Evolutionary conservation across 2,329 filamentous ascomycete genomes (phyloP), one percentile per base, ranked within the genome.

Genomic region (Incumbomyces delicatus): DNA sequence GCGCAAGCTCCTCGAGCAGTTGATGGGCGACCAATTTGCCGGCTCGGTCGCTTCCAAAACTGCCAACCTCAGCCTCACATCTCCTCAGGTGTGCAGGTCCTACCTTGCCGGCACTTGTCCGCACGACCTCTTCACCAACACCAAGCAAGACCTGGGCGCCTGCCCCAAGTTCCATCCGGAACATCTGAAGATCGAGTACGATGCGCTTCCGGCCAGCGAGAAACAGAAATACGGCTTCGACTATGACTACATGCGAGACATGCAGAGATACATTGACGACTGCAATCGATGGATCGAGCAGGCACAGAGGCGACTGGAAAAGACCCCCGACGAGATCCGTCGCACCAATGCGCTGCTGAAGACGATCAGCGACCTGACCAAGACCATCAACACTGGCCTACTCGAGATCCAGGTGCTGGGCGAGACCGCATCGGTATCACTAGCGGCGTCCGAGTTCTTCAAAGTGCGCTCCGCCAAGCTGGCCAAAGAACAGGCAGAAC

Each of bases 61-160:
- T 57, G 78, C 85, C 33, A 85, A 94, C 65, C 78, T 96, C 58
- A 83, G 84, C 53, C 84, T 98, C 59, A 92, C 81, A 50, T 92
- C 96, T 66, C 77, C 85, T 45, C 95, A 94, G 69, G 86, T 95
- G 58, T 98, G 92, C 73, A 86, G 87, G 46, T 95, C 89, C 14
- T 96, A 90, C 66, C 78, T 98, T 41, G 88, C 80, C 52, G 92
- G 92, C 58, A 94, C 87, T 49, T 98, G 92, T 66, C 92, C 92
- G 1, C 90, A 96, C 73, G 92, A 98, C 64, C 87, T 98, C 61
- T 98, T 98, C 76, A 98, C 90, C 55, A 98, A 98, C 70, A 98
- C 92, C 38, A 96, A 95, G 72, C 89, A 96, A 75, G 92, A 98
- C 64, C 78, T 96, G 30, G 92, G 92, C 2, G 78, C 81, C 0